Base-by-base conservation (phyloP, 768 basidiomycete species). In the Rhizopogon vinicolor region DNA sequence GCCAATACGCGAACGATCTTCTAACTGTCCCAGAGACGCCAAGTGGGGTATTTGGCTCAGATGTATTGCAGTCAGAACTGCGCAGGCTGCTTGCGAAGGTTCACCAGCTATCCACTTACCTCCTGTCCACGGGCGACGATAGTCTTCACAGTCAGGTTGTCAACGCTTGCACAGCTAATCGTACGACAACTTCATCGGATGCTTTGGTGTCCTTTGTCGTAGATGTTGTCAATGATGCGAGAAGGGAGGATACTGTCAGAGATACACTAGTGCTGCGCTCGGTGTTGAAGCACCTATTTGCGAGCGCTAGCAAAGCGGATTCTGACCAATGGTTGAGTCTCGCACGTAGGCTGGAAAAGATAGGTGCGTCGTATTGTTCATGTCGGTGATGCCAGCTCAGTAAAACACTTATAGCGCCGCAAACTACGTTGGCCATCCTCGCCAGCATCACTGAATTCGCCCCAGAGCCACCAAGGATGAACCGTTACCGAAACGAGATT, bases 401-500 rank as follows among this genome's bases (percentile, higher is more conserved):
- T 45, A 28, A 56, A 33, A 45, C 28, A 28, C 4, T 13, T 14
- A 2, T 57, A 95, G 94, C 87, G 2, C 86, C 89, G 1, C 77
- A 85, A 62, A 80, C 87, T 0, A 77, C 86, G 0, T 76, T 91
- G 61, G 80, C 85, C 1, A 80, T 97, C 53, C 68, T 88, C 7
- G 71, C 77, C 8, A 80, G 85, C 3, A 71, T 93, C 41, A 78
- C 84, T 9, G 71, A 75, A 19, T 78, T 79, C 22, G 84, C 85
- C 0, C 77, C 84, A 1, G 93, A 94, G 60, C 83, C 84, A 7
- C 80, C 79, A 0, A 81, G 82, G 18, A 77, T 96, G 22, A 87
- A 90, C 61, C 79, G 91, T 18, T 89, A 88, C 64, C 82, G 94
- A 18, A 97, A 95, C 66, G 93, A 97, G 69, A 78, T 95, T 9